Percentiles rank a stretch among this genome's conserved stretches.
Evolutionary conservation across 2,329 filamentous ascomycete species (phyloP).

Genomic region (Davidsoniella eucalypti): DNA sequence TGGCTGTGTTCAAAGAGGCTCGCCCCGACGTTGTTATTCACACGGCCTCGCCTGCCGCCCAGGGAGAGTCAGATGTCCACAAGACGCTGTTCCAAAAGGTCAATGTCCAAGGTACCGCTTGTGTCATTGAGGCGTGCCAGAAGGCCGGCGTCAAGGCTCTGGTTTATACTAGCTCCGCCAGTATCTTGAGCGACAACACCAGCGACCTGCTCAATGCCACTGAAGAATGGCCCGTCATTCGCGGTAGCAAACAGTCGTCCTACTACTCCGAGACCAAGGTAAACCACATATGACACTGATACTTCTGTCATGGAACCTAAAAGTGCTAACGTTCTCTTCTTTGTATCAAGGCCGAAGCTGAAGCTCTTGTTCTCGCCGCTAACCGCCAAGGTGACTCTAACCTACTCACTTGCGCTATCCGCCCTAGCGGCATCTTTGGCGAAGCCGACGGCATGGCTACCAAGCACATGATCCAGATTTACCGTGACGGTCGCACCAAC

Average conservation of each 20-base stretch:
- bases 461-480: slow-evolving; percentile 56
- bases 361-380: slow-evolving; percentile 61
- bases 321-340: neutral
- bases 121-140: slow-evolving; percentile 58
- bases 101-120: slow-evolving; percentile 73
- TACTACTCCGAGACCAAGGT: slow-evolving; percentile 91
- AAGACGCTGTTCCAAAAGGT: slow-evolving; percentile 58
- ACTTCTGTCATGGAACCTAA: neutral
- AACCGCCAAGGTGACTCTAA: slow-evolving; percentile 42
- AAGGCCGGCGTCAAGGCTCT: slow-evolving; percentile 59
- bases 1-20: slow-evolving; percentile 45
- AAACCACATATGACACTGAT: slow-evolving; percentile 6
- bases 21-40: slow-evolving; percentile 78
- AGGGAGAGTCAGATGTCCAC: slow-evolving; percentile 34
- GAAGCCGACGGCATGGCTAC: slow-evolving; percentile 70
- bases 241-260: slow-evolving; percentile 53
- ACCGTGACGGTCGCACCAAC: slow-evolving; percentile 49
- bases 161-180: slow-evolving; percentile 82
- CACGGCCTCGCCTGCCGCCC: slow-evolving; percentile 57
- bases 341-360: slow-evolving; percentile 47
- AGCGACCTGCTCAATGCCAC: slow-evolving; percentile 69
- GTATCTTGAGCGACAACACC: slow-evolving; percentile 68
- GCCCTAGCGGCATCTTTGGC: slow-evolving; percentile 80
- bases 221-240: slow-evolving; percentile 64
- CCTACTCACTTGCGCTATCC: slow-evolving; percentile 65